Conservation (phyloP, 768 basidiomycete genomes). For the Kwoniella pini region DNA sequence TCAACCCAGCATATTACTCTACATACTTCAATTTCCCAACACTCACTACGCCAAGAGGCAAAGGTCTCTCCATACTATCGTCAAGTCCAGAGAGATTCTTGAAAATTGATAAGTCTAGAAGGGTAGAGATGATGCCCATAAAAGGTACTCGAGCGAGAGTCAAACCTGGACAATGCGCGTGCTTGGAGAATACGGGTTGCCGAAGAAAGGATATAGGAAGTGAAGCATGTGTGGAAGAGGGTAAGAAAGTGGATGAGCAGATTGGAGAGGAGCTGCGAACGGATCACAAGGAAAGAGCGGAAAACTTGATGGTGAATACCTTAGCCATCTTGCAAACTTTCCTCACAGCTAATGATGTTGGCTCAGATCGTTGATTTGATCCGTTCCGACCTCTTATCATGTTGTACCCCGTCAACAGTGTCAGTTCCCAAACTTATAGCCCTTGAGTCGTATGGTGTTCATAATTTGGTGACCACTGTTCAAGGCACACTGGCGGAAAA, state of each 20-base stretch:
- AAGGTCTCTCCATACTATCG: constrained; percentile 64
- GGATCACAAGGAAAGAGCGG: constrained; percentile 81
- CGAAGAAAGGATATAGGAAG: constrained; percentile 61
- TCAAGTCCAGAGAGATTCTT: constrained; percentile 93
- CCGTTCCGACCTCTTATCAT: constrained; percentile 82
- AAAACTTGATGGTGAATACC: constrained; percentile 75
- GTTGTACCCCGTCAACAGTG: constrained; percentile 74
- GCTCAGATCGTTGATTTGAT: constrained; percentile 84
- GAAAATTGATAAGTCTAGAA: constrained; percentile 61
- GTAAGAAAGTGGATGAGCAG: constrained; percentile 31
- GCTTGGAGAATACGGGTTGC: constrained; percentile 63
- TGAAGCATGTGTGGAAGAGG: constrained; percentile 56
- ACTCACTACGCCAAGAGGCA: constrained; percentile 27
- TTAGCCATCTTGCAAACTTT: neutral
- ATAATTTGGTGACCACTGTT: constrained; percentile 93
- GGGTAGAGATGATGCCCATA: constrained; percentile 86
- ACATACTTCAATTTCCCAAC: constrained; percentile 61
- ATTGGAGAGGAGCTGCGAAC: constrained; percentile 46
- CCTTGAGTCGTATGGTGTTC: constrained; percentile 91
- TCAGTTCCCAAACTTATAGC: constrained; percentile 78
- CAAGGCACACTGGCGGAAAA: constrained; percentile 63
- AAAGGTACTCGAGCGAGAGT: constrained; percentile 76
- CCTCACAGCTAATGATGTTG: neutral
- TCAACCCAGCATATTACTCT: constrained; percentile 87
- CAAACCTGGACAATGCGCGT: constrained; percentile 45